A percentile compares a stretch with the other conserved stretches of the same genome.
Evolutionary conservation across 192 early-diverging fungal species (phyloP).

Genomic region (Powellomyces hirtus): DNA sequence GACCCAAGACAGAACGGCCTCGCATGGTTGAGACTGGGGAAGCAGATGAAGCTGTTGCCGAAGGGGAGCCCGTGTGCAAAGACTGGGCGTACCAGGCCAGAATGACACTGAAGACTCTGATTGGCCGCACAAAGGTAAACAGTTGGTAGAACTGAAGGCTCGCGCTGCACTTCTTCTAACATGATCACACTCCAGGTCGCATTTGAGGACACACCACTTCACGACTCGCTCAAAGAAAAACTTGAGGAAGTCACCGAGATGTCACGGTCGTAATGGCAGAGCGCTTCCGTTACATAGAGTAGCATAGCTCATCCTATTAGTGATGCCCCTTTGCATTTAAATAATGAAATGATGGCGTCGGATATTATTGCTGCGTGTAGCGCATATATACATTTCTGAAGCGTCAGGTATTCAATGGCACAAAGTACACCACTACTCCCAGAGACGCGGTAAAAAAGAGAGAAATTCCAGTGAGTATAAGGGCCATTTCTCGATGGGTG

Average conservation of each 20-base stretch:
- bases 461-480: neutral
- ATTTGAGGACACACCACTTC: constrained; percentile 65
- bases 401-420: neutral
- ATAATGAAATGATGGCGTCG: no score
- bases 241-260: constrained; percentile 57
- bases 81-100: constrained; percentile 90
- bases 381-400: neutral
- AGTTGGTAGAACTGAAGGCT: no score
- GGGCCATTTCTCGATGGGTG: neutral
- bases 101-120: constrained; percentile 76
- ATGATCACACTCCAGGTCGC: constrained; percentile 14
- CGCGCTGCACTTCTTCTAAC: no score
- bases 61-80: constrained; percentile 57
- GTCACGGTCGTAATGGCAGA: neutral
- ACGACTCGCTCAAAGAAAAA: constrained; percentile 60
- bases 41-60: constrained; percentile 30
- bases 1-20: constrained; percentile 37
- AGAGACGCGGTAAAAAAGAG: neutral
- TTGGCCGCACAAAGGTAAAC: constrained; percentile 73
- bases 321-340: no score
- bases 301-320: no score
- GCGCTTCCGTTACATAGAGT: no score
- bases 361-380: no score
- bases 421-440: neutral
- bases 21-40: constrained; percentile 32